Base-by-base conservation (phyloP, 176 grass and related monocot genomes). In the Pharus latifolius region DNA sequence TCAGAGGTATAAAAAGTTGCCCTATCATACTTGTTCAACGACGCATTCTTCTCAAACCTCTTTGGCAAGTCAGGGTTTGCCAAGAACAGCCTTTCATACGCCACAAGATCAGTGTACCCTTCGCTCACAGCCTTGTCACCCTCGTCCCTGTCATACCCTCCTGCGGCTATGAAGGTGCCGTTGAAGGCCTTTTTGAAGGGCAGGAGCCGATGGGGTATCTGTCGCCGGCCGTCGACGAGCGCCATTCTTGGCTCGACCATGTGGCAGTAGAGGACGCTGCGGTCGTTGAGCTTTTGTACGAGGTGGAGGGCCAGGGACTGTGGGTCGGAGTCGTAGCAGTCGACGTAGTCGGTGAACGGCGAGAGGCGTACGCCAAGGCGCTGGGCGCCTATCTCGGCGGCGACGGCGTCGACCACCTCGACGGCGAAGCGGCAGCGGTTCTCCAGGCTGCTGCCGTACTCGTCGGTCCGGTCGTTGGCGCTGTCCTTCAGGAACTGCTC, bases 401-500 rank as follows among this genome's bases (percentile, higher is more conserved):
- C 32, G 0, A 76, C 46, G 23, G 73, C 59, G 1, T 0, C 47
- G 19, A 17, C 11, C 6, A 76, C 47, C 58, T 76, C 73, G 0
- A 14, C 15, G 0, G 46, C 60, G 33, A 76, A 76, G 24, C 73
- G 73, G 24, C 73, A 76, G 0, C 73, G 31, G 46, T 64, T 76
- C 32, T 18, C 33, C 0, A 64, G 10, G 73, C 59, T 64, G 73
- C 73, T 45, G 15, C 73, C 73, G 24, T 76, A 76, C n/a, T 12
- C 46, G 47, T 76, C 73, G 73, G 34, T 25, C 1, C 73, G 46
- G 17, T 76, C 46, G 24, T 76, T 76, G 23, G 23, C 7, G 23
- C 23, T 30, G 59, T 76, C 73, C 17, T 76, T 76, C 23, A 76
- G 4, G 73, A 76, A 76, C 73, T 76, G 73, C 22, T 76, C 73